phyloP scores from a whole-genome alignment of 345 rosid species.

The Excoecaria agallocha region DNA sequence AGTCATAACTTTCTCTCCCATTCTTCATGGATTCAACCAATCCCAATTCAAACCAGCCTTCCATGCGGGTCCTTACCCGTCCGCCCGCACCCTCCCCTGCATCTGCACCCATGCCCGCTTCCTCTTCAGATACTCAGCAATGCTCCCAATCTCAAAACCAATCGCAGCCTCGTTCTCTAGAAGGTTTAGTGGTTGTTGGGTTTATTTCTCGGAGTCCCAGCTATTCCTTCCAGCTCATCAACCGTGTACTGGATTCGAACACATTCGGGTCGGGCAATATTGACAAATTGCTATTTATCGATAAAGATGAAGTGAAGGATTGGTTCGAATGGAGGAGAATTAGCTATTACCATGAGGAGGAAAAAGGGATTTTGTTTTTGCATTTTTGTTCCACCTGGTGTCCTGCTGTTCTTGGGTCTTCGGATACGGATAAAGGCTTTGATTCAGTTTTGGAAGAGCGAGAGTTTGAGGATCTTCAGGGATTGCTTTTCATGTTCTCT shows the following conservation, averaged over 20 bases:
- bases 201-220: slow-evolving; percentile 56
- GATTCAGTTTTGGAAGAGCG: slow-evolving; percentile 52
- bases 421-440: slow-evolving; percentile 35
- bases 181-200: slow-evolving; percentile 72
- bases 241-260: slow-evolving; percentile 57
- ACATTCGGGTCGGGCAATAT: slow-evolving; percentile 63
- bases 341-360: slow-evolving; percentile 62
- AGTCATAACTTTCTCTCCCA: not conserved
- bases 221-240: slow-evolving; percentile 58
- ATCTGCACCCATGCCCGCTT: slow-evolving; percentile 17
- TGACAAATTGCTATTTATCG: slow-evolving; percentile 35
- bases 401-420: slow-evolving; percentile 35
- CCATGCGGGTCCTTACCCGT: slow-evolving; percentile 76
- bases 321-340: slow-evolving; percentile 69
- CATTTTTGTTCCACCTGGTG: slow-evolving; percentile 60
- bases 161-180: slow-evolving; percentile 28
- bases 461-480: slow-evolving; percentile 79
- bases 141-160: slow-evolving; percentile 17
- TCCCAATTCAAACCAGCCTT: slow-evolving; percentile 28
- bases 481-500: slow-evolving; percentile 83
- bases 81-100: slow-evolving; percentile 34
- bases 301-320: slow-evolving; percentile 43
- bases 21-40: slow-evolving; percentile 45
- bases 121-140: slow-evolving; percentile 28
- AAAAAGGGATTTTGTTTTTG: slow-evolving; percentile 60